phyloP scores from a whole-genome alignment of 208 protist species.

The Wallacemonas sp. region DNA sequence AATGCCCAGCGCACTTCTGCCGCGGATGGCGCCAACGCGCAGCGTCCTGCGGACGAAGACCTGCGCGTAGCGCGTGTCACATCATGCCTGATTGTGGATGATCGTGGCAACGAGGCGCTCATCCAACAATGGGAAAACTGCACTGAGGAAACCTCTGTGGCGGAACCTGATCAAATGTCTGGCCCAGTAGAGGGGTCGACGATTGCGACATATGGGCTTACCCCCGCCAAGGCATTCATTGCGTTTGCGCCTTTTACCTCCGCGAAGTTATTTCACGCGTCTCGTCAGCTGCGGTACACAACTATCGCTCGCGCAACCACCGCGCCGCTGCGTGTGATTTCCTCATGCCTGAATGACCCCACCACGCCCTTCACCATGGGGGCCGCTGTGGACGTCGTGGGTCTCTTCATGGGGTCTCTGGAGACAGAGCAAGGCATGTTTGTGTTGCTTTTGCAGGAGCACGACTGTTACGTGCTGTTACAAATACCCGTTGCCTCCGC shows the following conservation, averaged over 20 bases:
- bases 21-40: too few relatives aligned
- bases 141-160: constrained; percentile 9
- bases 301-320: background rate
- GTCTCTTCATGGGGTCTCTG: constrained; percentile 39
- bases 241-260: constrained; percentile 54
- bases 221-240: constrained; percentile 46
- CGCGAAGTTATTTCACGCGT: constrained; percentile 67
- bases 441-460: constrained; percentile 34
- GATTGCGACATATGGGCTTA: constrained; percentile 59
- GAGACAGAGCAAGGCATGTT: constrained; percentile 30
- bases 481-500: constrained; percentile 51
- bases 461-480: constrained; percentile 48
- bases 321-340: constrained; percentile 4
- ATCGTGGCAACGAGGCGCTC: constrained; percentile 41
- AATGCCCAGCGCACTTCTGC: background rate
- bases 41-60: background rate
- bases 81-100: constrained; percentile 48
- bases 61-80: constrained; percentile 37
- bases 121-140: constrained; percentile 72
- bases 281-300: constrained; percentile 46
- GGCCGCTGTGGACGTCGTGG: constrained; percentile 41
- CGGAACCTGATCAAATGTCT: background rate
- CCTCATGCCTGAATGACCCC: constrained; percentile 4
- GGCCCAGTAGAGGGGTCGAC: constrained; percentile 45
- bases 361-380: constrained; percentile 21